These are phyloP conservation scores for Beta lomatogona DNA, from an alignment of 179 eudicot genomes.

Conservation along the genomic window DNA sequence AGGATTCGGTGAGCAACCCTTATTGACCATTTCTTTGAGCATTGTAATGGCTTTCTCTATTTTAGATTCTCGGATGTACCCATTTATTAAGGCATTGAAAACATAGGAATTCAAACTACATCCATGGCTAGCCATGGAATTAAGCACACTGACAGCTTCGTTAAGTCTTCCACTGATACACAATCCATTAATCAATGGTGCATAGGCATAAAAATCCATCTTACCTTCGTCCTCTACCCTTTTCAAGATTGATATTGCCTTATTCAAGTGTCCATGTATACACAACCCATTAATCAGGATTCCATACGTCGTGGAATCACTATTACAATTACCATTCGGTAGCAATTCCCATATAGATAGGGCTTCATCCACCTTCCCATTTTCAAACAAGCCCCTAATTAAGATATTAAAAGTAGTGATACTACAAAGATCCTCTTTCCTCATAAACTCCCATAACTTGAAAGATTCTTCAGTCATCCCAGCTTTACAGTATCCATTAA, in stretches of 20 bases:
- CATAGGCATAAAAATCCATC: conserved; percentile 53
- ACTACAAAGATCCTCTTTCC: conserved; percentile 47
- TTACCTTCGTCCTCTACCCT: conserved; percentile 41
- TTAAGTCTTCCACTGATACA: conserved; percentile 55
- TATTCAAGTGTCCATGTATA: conserved; percentile 55
- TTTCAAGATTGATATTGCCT: conserved; percentile 53
- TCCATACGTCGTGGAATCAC: conserved; percentile 62
- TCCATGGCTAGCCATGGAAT: conserved; percentile 43
- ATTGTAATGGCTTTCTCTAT: conserved; percentile 53
- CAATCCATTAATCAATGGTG: conserved; percentile 63
- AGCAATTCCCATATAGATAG: conserved; percentile 57
- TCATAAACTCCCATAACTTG: conserved; percentile 70
- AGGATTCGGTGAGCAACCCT: conserved; percentile 51
- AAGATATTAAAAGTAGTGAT: conserved; percentile 66
- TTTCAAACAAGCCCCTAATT: conserved; percentile 62
- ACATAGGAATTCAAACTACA: conserved; percentile 55
- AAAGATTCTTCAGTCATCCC: conserved; percentile 47
- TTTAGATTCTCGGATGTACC: conserved; percentile 52
- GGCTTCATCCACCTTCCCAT: conserved; percentile 59
- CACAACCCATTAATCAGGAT: conserved; percentile 72
- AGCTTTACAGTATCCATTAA: conserved; percentile 66
- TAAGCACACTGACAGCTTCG: conserved; percentile 55
- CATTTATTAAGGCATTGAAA: conserved; percentile 67
- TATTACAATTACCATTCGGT: conserved; percentile 37
- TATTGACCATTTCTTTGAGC: conserved; percentile 49